phyloP scores from a whole-genome alignment of 2,329 filamentous ascomycete species.

The Hortaea sp. region DNA sequence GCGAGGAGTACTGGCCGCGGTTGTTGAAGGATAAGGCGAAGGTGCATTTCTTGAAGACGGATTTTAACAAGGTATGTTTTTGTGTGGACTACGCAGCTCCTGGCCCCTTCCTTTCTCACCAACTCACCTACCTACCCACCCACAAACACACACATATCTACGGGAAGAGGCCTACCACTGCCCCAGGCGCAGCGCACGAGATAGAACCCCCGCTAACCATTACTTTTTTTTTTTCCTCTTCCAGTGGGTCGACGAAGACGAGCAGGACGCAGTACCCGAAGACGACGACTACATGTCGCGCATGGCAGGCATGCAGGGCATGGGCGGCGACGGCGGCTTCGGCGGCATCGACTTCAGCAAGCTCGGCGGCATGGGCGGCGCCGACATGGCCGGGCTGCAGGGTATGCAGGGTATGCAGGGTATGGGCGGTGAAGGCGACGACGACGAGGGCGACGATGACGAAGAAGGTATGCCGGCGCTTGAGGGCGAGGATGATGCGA shows the following conservation, averaged over 20 bases:
- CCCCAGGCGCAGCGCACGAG: no score
- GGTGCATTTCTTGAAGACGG: slow-evolving; percentile 92
- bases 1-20: slow-evolving; percentile 90
- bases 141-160: not conserved
- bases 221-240: no score
- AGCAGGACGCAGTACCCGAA: slow-evolving; percentile 82
- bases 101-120: no score
- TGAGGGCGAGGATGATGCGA: slow-evolving; percentile 44
- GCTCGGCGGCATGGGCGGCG: slow-evolving; percentile 46
- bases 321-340: slow-evolving; percentile 27
- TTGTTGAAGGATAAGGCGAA: slow-evolving; percentile 85
- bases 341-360: slow-evolving; percentile 28
- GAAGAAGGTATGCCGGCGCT: slow-evolving; percentile 68
- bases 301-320: slow-evolving; percentile 40
- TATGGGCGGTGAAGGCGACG: slow-evolving; percentile 47
- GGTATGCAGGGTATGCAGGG: slow-evolving; percentile 49
- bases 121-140: no score
- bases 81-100: no score
- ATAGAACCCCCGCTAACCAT: no score
- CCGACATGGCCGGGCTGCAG: slow-evolving; percentile 55
- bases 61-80: slow-evolving; percentile 89
- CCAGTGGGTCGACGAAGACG: slow-evolving; percentile 92
- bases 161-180: no score
- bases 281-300: slow-evolving; percentile 56
- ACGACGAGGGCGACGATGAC: slow-evolving; percentile 64